Percentiles rank a stretch among this genome's conserved stretches.
phyloP scores from a whole-genome alignment of 352 stramenopile species.

The Pythium guiyangense region DNA sequence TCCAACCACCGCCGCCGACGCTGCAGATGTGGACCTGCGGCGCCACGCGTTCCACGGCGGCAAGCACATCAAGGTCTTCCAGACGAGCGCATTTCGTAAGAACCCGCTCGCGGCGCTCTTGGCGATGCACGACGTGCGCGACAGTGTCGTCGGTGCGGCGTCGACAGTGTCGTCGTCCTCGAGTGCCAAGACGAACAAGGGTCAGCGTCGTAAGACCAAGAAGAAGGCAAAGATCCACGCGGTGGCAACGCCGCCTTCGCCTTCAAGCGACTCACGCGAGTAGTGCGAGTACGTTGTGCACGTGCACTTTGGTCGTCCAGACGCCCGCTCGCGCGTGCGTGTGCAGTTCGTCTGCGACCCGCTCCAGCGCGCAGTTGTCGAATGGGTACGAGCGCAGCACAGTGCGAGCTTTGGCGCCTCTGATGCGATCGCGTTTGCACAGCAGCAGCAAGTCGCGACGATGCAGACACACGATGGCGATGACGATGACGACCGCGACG shows the following conservation, averaged over 20 bases:
- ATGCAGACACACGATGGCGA: no score
- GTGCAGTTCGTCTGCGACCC: constrained; percentile 50
- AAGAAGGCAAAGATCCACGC: no score
- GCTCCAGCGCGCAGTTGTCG: constrained; percentile 38
- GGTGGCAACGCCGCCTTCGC: neutral
- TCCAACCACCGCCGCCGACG: no score
- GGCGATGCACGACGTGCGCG: constrained; percentile 25
- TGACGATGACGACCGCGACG: no score
- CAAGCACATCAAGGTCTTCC: constrained; percentile 31
- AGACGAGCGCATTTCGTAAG: constrained; percentile 33
- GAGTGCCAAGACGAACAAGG: constrained; percentile 14
- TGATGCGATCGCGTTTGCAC: constrained; percentile 2
- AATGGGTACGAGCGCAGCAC: constrained; percentile 42
- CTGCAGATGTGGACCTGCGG: constrained; percentile 1
- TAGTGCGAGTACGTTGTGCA: constrained; percentile 29
- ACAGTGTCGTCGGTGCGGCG: neutral
- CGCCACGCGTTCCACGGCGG: constrained; percentile 21
- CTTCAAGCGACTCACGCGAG: no score
- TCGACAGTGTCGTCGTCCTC: neutral
- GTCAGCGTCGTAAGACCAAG: constrained; percentile 37
- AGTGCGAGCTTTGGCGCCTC: constrained; percentile 4
- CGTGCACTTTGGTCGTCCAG: constrained; percentile 24
- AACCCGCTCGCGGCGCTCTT: constrained; percentile 39
- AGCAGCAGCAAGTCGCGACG: neutral
- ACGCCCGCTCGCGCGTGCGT: constrained; percentile 25